Conservation (phyloP, 805 yeast genomes). For the Spathaspora girioi region DNA sequence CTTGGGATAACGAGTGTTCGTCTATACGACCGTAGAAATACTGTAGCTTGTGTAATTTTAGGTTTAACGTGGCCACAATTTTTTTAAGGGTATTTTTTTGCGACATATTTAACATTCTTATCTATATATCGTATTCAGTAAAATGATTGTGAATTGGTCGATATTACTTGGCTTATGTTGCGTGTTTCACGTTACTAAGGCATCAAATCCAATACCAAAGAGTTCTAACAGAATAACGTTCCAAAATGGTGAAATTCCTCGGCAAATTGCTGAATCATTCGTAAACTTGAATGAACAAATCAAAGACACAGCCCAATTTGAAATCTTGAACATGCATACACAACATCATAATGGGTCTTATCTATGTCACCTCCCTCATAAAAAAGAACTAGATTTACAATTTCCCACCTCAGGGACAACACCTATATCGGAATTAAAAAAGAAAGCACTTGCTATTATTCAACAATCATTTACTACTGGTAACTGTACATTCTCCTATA, state of each 20-base stretch:
- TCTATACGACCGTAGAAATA: too few relatives aligned
- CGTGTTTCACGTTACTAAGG: background rate
- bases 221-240: slow-evolving; percentile 12
- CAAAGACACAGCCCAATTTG: slow-evolving; percentile 12
- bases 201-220: background rate
- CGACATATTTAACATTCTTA: background rate
- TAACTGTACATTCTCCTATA: slow-evolving; percentile 21
- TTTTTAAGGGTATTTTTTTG: background rate
- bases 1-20: too few relatives aligned
- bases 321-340: slow-evolving; percentile 11
- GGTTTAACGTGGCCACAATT: background rate
- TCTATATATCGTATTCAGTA: background rate
- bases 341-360: slow-evolving; percentile 9
- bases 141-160: background rate
- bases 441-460: slow-evolving; percentile 14
- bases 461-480: slow-evolving; percentile 14
- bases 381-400: background rate
- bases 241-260: slow-evolving; percentile 15
- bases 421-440: slow-evolving; percentile 10
- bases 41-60: background rate
- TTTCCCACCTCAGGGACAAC: background rate
- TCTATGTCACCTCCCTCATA: slow-evolving; percentile 18
- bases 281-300: slow-evolving; percentile 6
- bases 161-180: background rate
- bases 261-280: slow-evolving; percentile 10